Evolutionary conservation across 2,329 filamentous ascomycete genomes (phyloP).

Genomic region (Aspergillus sp.): DNA sequence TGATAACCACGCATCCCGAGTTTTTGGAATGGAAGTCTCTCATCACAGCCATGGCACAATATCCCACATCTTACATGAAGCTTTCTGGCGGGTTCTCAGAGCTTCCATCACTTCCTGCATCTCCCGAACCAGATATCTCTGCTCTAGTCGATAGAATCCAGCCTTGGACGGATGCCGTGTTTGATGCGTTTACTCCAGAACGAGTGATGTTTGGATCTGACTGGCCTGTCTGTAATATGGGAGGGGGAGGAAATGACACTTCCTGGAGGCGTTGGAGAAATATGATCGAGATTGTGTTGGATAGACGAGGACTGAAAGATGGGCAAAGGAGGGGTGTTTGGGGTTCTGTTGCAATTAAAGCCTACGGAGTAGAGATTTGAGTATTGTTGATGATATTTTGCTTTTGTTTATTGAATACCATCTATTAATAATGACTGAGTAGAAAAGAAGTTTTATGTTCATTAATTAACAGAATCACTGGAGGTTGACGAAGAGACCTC

Average conservation of each 20-base stretch:
- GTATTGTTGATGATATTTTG: background rate
- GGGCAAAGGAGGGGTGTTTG: conserved; percentile 65
- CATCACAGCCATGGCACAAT: conserved; percentile 63
- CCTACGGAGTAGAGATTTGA: conserved; percentile 49
- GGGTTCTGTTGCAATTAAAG: conserved; percentile 65
- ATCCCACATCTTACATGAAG: conserved; percentile 75
- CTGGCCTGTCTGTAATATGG: conserved; percentile 85
- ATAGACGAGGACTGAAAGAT: conserved; percentile 46
- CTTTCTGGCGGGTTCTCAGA: conserved; percentile 83
- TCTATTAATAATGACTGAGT: background rate
- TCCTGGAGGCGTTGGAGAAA: conserved; percentile 74
- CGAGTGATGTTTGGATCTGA: conserved; percentile 88
- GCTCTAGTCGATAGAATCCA: conserved; percentile 54
- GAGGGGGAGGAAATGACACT: conserved; percentile 49
- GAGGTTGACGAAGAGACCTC: conserved; percentile 83
- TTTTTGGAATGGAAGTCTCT: conserved; percentile 66
- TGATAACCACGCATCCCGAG: conserved; percentile 40
- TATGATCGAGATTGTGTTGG: conserved; percentile 64
- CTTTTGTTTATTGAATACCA: background rate
- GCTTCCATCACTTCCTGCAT: conserved; percentile 50
- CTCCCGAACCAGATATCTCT: conserved; percentile 12
- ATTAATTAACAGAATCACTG: conserved; percentile 47
- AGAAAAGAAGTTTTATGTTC: too few species aligned
- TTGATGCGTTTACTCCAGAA: conserved; percentile 65
- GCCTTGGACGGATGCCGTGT: conserved; percentile 68